Percentiles rank a stretch among this genome's conserved stretches.
phyloP scores from a whole-genome alignment of 2,329 filamentous ascomycete species.

The Nemania bipapillata region DNA sequence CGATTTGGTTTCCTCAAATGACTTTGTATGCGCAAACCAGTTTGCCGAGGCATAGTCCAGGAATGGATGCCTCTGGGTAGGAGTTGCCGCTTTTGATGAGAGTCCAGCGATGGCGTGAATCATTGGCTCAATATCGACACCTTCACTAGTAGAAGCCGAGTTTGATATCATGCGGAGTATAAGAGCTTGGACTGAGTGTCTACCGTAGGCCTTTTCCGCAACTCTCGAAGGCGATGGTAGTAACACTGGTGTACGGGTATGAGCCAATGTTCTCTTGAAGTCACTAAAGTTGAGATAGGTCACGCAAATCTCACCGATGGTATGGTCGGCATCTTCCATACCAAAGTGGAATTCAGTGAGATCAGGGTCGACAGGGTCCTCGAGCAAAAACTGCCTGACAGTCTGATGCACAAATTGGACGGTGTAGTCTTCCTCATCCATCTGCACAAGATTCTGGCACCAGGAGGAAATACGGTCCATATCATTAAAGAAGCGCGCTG shows the following conservation, averaged over 20 bases:
- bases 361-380: background rate
- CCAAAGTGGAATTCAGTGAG: background rate
- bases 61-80: background rate
- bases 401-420: background rate
- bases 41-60: background rate
- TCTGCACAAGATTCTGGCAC: background rate
- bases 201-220: background rate
- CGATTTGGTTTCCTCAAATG: background rate
- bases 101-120: background rate
- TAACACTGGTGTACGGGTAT: background rate
- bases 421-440: background rate
- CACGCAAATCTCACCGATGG: background rate
- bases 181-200: background rate
- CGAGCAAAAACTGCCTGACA: background rate
- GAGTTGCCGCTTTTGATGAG: background rate
- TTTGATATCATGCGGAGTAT: background rate
- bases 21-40: background rate
- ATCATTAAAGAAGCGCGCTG: background rate
- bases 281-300: background rate
- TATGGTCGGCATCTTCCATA: background rate
- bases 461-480: background rate
- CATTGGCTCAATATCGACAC: background rate
- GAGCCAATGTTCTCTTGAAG: background rate
- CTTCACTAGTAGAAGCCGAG: background rate
- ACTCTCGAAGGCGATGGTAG: background rate